Evolutionary conservation across 768 basidiomycete genomes (phyloP), one percentile per base, ranked within the genome.

Genomic region (Hysterangium stoloniferum): DNA sequence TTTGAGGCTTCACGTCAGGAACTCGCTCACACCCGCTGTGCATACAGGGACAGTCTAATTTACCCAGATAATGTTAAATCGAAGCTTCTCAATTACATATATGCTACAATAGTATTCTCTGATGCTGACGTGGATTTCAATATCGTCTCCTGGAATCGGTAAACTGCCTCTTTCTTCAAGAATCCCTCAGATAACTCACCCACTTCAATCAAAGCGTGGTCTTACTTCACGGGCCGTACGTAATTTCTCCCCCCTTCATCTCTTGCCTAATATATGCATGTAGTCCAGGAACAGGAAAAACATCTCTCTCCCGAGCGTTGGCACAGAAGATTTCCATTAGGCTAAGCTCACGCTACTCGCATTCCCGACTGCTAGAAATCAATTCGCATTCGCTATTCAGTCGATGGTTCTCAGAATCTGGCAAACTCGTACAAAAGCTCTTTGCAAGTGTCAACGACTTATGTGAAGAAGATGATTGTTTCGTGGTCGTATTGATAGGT

Each of bases 321-420:
- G 92, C 96, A 1, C 96, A 99, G 58, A 99, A 98, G 59, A 73
- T 98, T 8, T 82, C 93, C 0, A 90, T 98, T 53, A 80, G 96
- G 25, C 73, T 98, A 6, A 32, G 42, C 28, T 38, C 19, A 58
- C 95, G 93, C 24, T 99, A 96, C 63, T 72, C 85, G 0, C 77
- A 87, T 65, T 79, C 90, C 31, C 86, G 91, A 40, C 72, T 99
- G 9, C 77, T 99, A 38, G 96, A 99, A 65, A 96, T 99, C 61
- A 98, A 98, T 63, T 94, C 96, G 0, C 96, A 98, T 67, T 97
- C 94, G 1, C 75, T 99, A 13, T 98, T 99, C 64, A 94, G 91
- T 13, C 88, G 93, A 58, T 99, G 96, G 95, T 99, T 98, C 68
- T 97, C 94, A 0, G 96, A 99, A 63, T 96, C 93, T 0, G 96